phyloP scores from a whole-genome alignment of 106 monocot species.

The Apostasia ramifera region DNA sequence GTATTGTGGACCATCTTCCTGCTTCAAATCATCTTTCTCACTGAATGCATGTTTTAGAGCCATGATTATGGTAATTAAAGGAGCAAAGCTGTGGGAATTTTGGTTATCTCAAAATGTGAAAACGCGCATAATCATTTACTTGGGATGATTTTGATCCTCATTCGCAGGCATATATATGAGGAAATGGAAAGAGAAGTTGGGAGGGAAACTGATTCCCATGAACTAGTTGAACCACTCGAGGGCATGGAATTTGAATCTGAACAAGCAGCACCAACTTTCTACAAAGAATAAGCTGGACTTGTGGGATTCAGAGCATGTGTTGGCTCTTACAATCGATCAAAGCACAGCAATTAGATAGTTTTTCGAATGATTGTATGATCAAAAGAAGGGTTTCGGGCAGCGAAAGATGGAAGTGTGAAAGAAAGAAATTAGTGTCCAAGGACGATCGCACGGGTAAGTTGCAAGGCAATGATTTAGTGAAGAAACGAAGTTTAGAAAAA shows the following conservation, averaged over 20 bases:
- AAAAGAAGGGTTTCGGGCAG: constrained; percentile 66
- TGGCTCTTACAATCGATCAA: constrained; percentile 61
- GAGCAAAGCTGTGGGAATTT: constrained; percentile 50
- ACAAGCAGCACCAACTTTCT: constrained; percentile 41
- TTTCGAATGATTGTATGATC: constrained; percentile 64
- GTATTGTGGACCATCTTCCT: too few species aligned
- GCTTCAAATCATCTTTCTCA: constrained; percentile 32
- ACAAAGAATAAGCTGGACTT: constrained; percentile 43
- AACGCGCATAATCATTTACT: constrained; percentile 52
- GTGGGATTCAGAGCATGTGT: constrained; percentile 58
- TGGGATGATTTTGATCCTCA: constrained; percentile 54
- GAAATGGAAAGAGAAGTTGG: constrained; percentile 24
- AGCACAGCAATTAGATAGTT: constrained; percentile 56
- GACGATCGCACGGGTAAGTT: constrained; percentile 41
- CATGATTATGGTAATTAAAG: constrained; percentile 71
- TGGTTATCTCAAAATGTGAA: constrained; percentile 53
- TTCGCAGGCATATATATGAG: constrained; percentile 20
- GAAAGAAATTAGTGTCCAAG: constrained; percentile 35
- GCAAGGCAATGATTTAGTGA: constrained; percentile 76
- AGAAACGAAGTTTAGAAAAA: constrained; percentile 44
- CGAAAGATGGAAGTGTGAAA: constrained; percentile 34
- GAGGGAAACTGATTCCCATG: constrained; percentile 19
- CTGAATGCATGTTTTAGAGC: constrained; percentile 54
- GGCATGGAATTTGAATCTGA: constrained; percentile 69
- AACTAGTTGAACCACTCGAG: constrained; percentile 31